Conservation (phyloP, 805 yeast species). For the Candida chilensis region DNA sequence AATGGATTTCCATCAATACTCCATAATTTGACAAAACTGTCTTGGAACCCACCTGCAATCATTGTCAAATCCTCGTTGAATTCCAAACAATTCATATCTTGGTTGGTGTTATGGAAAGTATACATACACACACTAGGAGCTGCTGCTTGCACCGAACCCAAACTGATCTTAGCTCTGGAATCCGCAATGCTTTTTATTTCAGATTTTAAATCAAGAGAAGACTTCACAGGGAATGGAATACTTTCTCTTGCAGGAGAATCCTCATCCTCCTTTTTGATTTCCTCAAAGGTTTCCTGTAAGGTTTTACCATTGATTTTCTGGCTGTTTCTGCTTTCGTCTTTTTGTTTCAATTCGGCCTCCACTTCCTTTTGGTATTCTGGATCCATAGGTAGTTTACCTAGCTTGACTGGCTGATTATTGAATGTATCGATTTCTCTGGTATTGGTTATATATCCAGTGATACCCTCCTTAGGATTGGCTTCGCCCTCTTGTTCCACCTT, state of each 20-base stretch:
- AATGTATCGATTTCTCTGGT: constrained; percentile 53
- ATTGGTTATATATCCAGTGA: constrained; percentile 31
- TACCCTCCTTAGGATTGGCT: constrained; percentile 43
- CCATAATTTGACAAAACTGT: constrained; percentile 87
- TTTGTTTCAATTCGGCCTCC: constrained; percentile 71
- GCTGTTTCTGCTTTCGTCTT: constrained; percentile 42
- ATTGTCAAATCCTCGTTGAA: constrained; percentile 83
- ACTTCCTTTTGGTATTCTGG: constrained; percentile 79
- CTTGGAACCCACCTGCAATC: constrained; percentile 93
- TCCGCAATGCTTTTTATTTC: constrained; percentile 77
- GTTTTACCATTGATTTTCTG: constrained; percentile 12
- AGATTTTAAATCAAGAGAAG: constrained; percentile 69
- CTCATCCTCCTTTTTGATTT: constrained; percentile 24
- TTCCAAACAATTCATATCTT: constrained; percentile 76
- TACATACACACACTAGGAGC: constrained; percentile 97
- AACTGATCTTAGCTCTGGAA: constrained; percentile 61
- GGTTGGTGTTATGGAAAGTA: constrained; percentile 92
- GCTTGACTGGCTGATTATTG: constrained; percentile 63
- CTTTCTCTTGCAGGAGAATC: constrained; percentile 69
- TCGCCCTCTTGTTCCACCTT: constrained; percentile 32
- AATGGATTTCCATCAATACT: constrained; percentile 86
- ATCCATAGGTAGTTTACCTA: constrained; percentile 83
- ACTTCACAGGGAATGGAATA: constrained; percentile 81
- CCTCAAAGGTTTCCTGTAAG: constrained; percentile 15
- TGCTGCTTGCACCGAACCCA: constrained; percentile 66